Conservation (phyloP, 2,329 filamentous ascomycete species). For the Colletotrichum acutatum region DNA sequence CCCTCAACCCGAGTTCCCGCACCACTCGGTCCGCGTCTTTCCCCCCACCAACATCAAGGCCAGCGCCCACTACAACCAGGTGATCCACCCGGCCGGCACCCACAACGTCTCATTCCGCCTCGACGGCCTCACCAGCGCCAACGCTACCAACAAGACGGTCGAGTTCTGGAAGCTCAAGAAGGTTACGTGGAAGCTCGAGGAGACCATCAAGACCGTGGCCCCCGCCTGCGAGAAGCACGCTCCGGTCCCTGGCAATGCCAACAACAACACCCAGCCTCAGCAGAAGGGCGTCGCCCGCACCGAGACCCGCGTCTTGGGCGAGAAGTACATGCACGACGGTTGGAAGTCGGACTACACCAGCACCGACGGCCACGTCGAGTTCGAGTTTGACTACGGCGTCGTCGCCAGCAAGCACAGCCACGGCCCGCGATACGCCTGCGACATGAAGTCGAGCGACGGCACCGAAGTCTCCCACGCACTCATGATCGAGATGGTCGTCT, state of each 20-base stretch:
- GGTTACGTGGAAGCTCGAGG: conserved; percentile 92
- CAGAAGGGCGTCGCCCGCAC: conserved; percentile 78
- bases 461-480: conserved; percentile 86
- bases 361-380: conserved; percentile 72
- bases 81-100: conserved; percentile 86
- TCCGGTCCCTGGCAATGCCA: conserved; percentile 43
- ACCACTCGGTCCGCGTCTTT: conserved; percentile 93
- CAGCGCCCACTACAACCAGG: conserved; percentile 81
- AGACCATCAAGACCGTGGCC: conserved; percentile 82
- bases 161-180: conserved; percentile 89
- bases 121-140: conserved; percentile 82
- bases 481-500: conserved; percentile 92
- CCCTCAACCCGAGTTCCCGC: conserved; percentile 77
- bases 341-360: conserved; percentile 82
- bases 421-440: conserved; percentile 75
- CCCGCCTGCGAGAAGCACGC: conserved; percentile 83
- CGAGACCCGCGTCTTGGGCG: conserved; percentile 81
- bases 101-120: conserved; percentile 85
- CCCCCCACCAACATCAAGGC: conserved; percentile 95
- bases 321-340: conserved; percentile 83
- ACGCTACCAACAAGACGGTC: conserved; percentile 76
- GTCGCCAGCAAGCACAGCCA: conserved; percentile 53
- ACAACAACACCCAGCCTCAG: conserved; percentile 36
- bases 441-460: conserved; percentile 79
- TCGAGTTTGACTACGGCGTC: conserved; percentile 81